Percentiles rank a stretch among this genome's conserved stretches.
Evolutionary conservation across 2,329 filamentous ascomycete genomes (phyloP).

Genomic region (Delphinella strobiligena): DNA sequence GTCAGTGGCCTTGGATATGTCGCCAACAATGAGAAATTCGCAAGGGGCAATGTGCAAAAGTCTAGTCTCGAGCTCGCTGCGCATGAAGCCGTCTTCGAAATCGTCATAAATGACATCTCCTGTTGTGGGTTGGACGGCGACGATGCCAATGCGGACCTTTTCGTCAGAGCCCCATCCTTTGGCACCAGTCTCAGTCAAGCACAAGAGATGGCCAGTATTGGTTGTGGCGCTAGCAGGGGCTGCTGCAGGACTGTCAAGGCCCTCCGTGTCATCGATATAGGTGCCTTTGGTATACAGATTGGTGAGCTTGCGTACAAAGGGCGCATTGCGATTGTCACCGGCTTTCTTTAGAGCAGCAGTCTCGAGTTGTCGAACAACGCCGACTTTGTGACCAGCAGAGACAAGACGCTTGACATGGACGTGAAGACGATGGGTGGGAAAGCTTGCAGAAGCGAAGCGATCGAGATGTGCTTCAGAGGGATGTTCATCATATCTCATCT

Average conservation of each 20-base stretch:
- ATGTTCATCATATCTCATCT: constrained; percentile 88
- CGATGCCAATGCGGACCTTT: constrained; percentile 79
- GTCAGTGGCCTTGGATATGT: constrained; percentile 79
- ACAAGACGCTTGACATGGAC: constrained; percentile 93
- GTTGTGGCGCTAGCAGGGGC: constrained; percentile 45
- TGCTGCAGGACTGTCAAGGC: constrained; percentile 47
- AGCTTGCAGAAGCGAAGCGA: constrained; percentile 88
- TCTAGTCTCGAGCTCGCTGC: constrained; percentile 90
- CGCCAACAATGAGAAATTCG: constrained; percentile 86
- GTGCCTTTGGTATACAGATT: constrained; percentile 97
- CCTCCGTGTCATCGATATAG: constrained; percentile 87
- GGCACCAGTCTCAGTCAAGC: constrained; percentile 73
- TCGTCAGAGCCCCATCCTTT: constrained; percentile 81
- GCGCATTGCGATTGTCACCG: constrained; percentile 84
- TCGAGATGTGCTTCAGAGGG: constrained; percentile 84
- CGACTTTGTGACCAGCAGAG: constrained; percentile 87
- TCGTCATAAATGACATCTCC: constrained; percentile 93
- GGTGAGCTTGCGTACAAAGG: constrained; percentile 84
- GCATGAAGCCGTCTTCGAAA: constrained; percentile 96
- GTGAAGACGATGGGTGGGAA: constrained; percentile 79
- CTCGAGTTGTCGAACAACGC: constrained; percentile 86
- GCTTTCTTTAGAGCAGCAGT: constrained; percentile 92
- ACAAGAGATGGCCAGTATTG: constrained; percentile 77
- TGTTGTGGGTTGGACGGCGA: constrained; percentile 90
- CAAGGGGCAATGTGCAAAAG: constrained; percentile 90